Percentiles rank a stretch among this genome's conserved stretches.
These are phyloP conservation scores for Vigna hirtella DNA, from an alignment of 306 rosid genomes.

Conservation along the genomic window DNA sequence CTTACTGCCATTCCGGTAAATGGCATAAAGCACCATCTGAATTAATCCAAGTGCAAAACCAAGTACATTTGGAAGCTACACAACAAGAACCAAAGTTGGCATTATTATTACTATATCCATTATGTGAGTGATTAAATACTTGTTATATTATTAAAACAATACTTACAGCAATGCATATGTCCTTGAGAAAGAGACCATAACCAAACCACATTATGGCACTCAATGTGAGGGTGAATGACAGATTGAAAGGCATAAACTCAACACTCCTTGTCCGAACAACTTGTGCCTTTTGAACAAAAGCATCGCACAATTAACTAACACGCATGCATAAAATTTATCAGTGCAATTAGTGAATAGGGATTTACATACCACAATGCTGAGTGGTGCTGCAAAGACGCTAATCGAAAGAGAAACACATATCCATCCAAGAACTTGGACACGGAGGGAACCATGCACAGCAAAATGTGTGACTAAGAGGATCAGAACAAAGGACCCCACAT, in stretches of 20 bases:
- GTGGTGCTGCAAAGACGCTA: conserved; percentile 83
- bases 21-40: conserved; percentile 75
- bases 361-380: conserved; percentile 74
- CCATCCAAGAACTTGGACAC: conserved; percentile 79
- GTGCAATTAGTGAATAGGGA: neutral
- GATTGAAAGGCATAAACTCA: conserved; percentile 78
- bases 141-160: neutral
- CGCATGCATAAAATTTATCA: too few species aligned
- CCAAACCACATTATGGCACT: conserved; percentile 89
- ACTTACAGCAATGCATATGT: conserved; percentile 83
- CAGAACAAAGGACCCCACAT: conserved; percentile 58
- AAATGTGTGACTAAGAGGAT: conserved; percentile 60
- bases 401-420: conserved; percentile 69
- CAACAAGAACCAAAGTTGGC: neutral
- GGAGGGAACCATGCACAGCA: conserved; percentile 42
- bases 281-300: conserved; percentile 54
- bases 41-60: conserved; percentile 74
- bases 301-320: too few species aligned
- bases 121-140: neutral
- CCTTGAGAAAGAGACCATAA: conserved; percentile 74
- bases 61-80: conserved; percentile 75
- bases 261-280: conserved; percentile 83
- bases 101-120: neutral
- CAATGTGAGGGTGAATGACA: conserved; percentile 81
- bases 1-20: conserved; percentile 59